Evolutionary conservation across 2,329 filamentous ascomycete genomes (phyloP).

Genomic region (Berkeleyomyces rouxiae): DNA sequence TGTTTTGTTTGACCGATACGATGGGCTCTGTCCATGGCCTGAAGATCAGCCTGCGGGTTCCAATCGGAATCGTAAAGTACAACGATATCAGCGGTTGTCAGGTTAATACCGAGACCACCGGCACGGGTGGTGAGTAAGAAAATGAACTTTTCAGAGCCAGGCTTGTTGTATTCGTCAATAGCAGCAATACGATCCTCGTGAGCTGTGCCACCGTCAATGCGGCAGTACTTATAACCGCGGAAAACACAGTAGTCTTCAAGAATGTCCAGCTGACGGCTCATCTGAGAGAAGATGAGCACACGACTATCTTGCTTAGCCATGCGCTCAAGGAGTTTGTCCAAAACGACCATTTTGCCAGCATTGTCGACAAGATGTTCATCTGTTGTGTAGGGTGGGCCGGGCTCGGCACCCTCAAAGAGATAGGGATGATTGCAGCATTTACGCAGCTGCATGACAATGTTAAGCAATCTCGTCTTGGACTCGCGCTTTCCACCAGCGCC

Average conservation of each 20-base stretch:
- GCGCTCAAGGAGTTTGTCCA: slow-evolving; percentile 76
- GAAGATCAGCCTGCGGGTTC: slow-evolving; percentile 95
- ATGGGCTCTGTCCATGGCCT: slow-evolving; percentile 97
- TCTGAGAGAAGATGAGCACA: slow-evolving; percentile 98
- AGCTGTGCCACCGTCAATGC: slow-evolving; percentile 90
- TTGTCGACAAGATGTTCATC: slow-evolving; percentile 92
- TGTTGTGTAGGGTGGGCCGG: slow-evolving; percentile 92
- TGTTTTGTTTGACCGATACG: slow-evolving; percentile 98
- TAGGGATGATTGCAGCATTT: slow-evolving; percentile 99
- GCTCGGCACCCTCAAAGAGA: slow-evolving; percentile 91
- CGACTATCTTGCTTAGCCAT: slow-evolving; percentile 77
- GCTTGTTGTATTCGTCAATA: slow-evolving; percentile 97
- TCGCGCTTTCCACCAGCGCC: slow-evolving; percentile 91
- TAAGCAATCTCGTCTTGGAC: slow-evolving; percentile 89
- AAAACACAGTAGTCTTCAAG: slow-evolving; percentile 97
- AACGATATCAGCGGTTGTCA: slow-evolving; percentile 90
- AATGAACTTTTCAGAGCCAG: slow-evolving; percentile 87
- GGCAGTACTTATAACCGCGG: slow-evolving; percentile 84
- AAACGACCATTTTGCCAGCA: slow-evolving; percentile 90
- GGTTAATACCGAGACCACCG: slow-evolving; percentile 89
- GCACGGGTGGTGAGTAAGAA: slow-evolving; percentile 92
- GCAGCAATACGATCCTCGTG: slow-evolving; percentile 95
- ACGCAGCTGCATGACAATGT: slow-evolving; percentile 98
- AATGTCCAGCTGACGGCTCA: slow-evolving; percentile 94
- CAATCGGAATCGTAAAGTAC: slow-evolving; percentile 95